A percentile compares a stretch with the other conserved stretches of the same genome.
phyloP scores from a whole-genome alignment of 768 basidiomycete species.

The Rhodocollybia butyracea region DNA sequence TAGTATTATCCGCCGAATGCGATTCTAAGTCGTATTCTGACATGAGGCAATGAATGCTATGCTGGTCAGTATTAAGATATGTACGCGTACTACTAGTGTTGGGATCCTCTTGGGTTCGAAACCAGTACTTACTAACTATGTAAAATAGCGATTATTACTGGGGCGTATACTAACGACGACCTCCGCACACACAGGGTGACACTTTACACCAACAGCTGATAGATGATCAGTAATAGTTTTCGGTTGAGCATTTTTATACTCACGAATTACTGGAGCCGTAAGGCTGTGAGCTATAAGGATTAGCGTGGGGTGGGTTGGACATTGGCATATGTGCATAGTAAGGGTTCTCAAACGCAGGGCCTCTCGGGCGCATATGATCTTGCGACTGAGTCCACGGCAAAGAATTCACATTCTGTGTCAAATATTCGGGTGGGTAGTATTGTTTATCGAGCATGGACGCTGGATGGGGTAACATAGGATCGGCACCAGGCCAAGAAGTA shows the following conservation, averaged over 20 bases:
- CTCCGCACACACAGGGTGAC: neutral
- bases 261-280: neutral
- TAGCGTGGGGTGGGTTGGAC: neutral
- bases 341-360: neutral
- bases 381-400: neutral
- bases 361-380: neutral
- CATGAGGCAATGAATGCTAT: no score
- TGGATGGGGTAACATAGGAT: neutral
- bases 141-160: no score
- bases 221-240: neutral
- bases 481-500: neutral
- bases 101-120: neutral
- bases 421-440: neutral
- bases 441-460: neutral
- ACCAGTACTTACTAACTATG: neutral
- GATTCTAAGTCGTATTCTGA: no score
- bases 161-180: neutral
- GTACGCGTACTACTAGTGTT: neutral
- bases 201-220: constrained; percentile 1
- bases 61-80: neutral
- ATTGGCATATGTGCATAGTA: neutral
- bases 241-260: neutral
- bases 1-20: no score
- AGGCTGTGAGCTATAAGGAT: neutral
- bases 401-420: neutral